phyloP scores from a whole-genome alignment of 2,329 filamentous ascomycete species.

The Penicillium sp. region DNA sequence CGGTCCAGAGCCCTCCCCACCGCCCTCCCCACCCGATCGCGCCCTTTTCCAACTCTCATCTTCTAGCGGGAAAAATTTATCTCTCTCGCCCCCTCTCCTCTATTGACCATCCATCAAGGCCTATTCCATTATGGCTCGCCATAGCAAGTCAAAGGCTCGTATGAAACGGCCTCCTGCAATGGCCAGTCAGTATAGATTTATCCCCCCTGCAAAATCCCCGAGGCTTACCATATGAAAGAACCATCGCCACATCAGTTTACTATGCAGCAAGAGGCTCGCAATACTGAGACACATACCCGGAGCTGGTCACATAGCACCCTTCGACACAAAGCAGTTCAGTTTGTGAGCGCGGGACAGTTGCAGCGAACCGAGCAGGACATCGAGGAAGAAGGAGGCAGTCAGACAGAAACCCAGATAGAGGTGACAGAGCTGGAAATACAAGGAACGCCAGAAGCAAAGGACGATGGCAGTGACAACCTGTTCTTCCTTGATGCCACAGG shows the following conservation, averaged over 20 bases:
- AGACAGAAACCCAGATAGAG: background rate
- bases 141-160: constrained; percentile 26
- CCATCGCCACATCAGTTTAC: constrained; percentile 35
- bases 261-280: constrained; percentile 60
- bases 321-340: constrained; percentile 57
- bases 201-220: background rate
- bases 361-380: constrained; percentile 35
- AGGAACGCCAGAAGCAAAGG: constrained; percentile 17
- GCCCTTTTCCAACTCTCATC: background rate
- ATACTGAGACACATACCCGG: constrained; percentile 54
- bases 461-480: constrained; percentile 4
- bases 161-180: constrained; percentile 13
- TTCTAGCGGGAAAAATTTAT: background rate
- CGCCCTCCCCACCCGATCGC: background rate
- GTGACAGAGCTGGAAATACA: constrained; percentile 3
- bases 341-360: constrained; percentile 61
- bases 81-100: background rate
- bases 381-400: constrained; percentile 2
- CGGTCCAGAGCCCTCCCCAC: background rate
- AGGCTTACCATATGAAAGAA: constrained; percentile 5
- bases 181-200: background rate
- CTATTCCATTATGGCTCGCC: constrained; percentile 21
- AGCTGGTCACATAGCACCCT: constrained; percentile 53
- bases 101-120: background rate
- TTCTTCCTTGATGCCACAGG: constrained; percentile 41